phyloP scores from a whole-genome alignment of 768 basidiomycete genomes.

The Leucogyrophana mollusca region DNA sequence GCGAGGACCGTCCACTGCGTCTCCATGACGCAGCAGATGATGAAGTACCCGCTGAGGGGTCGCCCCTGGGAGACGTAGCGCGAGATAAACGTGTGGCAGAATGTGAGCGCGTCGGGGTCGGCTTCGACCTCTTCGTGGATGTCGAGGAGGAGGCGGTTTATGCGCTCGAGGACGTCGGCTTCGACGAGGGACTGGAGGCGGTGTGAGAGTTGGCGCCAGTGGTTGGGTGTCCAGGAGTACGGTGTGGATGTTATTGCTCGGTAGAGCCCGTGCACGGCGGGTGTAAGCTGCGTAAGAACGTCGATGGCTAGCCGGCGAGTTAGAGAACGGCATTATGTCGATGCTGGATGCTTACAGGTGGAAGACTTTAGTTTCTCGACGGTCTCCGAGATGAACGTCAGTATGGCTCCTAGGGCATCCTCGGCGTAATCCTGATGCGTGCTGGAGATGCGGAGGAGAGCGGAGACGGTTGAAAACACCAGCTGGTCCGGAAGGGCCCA shows the following conservation, averaged over 20 bases:
- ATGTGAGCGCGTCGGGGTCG: slow-evolving; percentile 45
- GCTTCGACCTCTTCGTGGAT: slow-evolving; percentile 54
- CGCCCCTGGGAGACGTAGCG: slow-evolving; percentile 75
- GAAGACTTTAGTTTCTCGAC: slow-evolving; percentile 54
- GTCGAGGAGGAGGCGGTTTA: slow-evolving; percentile 69
- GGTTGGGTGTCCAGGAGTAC: slow-evolving; percentile 67
- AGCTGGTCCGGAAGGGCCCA: slow-evolving; percentile 89
- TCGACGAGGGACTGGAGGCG: slow-evolving; percentile 62
- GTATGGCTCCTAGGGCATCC: slow-evolving; percentile 56
- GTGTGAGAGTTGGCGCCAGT: slow-evolving; percentile 60
- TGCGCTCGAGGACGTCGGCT: slow-evolving; percentile 63
- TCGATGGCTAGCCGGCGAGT: too few relatives aligned
- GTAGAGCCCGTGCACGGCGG: slow-evolving; percentile 83
- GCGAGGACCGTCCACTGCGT: slow-evolving; percentile 84
- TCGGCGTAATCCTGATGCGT: slow-evolving; percentile 48
- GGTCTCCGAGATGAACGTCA: slow-evolving; percentile 54
- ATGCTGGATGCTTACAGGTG: slow-evolving; percentile 52
- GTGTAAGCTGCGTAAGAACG: slow-evolving; percentile 72
- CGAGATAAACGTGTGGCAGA: slow-evolving; percentile 67
- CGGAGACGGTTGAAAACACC: slow-evolving; percentile 74
- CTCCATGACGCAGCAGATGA: slow-evolving; percentile 87
- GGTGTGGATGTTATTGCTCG: slow-evolving; percentile 80
- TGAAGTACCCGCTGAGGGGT: slow-evolving; percentile 83
- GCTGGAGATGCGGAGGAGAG: slow-evolving; percentile 66
- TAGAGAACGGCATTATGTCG: too few relatives aligned